Conservation (phyloP, 2,329 filamentous ascomycete genomes). For the Hypoxylon sp. region DNA sequence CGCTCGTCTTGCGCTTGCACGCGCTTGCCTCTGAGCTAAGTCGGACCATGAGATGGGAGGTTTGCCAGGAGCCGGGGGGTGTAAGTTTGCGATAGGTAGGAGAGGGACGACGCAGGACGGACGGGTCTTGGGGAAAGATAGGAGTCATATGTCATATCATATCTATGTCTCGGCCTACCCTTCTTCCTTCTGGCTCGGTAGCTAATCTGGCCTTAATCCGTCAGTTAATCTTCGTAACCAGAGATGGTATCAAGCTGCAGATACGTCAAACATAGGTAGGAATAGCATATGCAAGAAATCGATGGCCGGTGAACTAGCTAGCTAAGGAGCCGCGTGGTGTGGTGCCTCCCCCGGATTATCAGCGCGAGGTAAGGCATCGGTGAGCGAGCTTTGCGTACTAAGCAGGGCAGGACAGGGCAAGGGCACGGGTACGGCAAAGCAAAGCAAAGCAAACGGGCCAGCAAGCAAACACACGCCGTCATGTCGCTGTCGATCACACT, state of each 20-base stretch:
- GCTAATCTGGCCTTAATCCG: constrained; percentile 1
- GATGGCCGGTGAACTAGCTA: not conserved
- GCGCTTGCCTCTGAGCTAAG: constrained; percentile 11
- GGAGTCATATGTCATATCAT: constrained; percentile 14
- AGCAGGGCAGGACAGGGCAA: constrained; percentile 6
- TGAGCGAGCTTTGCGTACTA: constrained; percentile 25
- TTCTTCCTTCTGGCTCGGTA: not conserved
- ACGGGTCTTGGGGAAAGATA: constrained; percentile 8
- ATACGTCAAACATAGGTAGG: not conserved
- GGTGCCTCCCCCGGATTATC: constrained; percentile 21
- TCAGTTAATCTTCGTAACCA: constrained; percentile 11
- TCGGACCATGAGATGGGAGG: constrained; percentile 4
- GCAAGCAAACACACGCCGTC: not conserved
- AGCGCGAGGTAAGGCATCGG: constrained; percentile 7
- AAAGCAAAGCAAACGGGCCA: not conserved
- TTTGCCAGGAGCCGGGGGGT: not conserved
- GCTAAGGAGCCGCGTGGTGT: constrained; percentile 5
- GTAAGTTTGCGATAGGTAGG: constrained; percentile 14
- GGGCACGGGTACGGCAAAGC: not conserved
- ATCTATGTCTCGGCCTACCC: constrained; percentile 4
- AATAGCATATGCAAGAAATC: constrained; percentile 14
- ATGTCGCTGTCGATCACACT: constrained; percentile 5
- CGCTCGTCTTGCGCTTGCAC: constrained; percentile 10
- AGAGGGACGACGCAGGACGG: not conserved
- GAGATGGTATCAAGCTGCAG: constrained; percentile 10